Base-by-base conservation (phyloP, 805 yeast genomes). In the Cyberlindnera samutprakarnensis region DNA sequence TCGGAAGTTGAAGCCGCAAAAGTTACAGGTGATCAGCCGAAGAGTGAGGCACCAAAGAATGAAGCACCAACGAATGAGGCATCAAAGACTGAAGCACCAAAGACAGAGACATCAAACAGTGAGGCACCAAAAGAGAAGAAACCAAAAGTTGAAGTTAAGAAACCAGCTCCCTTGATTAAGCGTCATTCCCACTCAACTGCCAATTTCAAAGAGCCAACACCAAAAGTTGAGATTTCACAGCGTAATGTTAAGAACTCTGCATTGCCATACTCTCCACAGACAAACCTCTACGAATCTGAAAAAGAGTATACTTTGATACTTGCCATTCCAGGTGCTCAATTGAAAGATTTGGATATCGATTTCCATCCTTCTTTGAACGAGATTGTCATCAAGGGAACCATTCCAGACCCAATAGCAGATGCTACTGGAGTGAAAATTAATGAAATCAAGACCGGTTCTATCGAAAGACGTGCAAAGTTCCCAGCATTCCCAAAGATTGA, bases 361-460 rank as follows among this genome's bases (percentile, higher is more conserved):
- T 75, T 62, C 53, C 81, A 75, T 44, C 76, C 80, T 23, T 60
- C 75, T 2, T 62, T 70, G 10, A 66, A 68, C 42, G 78, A 73
- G 39, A 43, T 75, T 37, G 58, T 69, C 13, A 56, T 75, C 23
- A 69, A 66, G 37, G 82, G 81, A 21, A 61, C 59, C 6, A 54
- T 48, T 14, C 45, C 48, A 23, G 46, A 46, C 12, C 52, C 52
- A 22, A 36, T 43, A 26, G 13, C 41, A 6, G 34, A 21, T 9
- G 35, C 29, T 9, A 61, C 59, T 14, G 59, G 59, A 18, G 37
- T 70, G 32, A 68, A 66, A 38, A 62, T 70, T 15, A 59, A 71
- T 16, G 82, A 75, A 53, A 62, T 75, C 35, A 65, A 70, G 47
- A 63, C 70, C 23, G 82, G 81, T 11, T 60, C 67, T 1, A 69